A percentile compares a stretch with the other conserved stretches of the same genome.
Evolutionary conservation across 139 green algal genomes (phyloP).

Genomic region (Tetraselmis chui): DNA sequence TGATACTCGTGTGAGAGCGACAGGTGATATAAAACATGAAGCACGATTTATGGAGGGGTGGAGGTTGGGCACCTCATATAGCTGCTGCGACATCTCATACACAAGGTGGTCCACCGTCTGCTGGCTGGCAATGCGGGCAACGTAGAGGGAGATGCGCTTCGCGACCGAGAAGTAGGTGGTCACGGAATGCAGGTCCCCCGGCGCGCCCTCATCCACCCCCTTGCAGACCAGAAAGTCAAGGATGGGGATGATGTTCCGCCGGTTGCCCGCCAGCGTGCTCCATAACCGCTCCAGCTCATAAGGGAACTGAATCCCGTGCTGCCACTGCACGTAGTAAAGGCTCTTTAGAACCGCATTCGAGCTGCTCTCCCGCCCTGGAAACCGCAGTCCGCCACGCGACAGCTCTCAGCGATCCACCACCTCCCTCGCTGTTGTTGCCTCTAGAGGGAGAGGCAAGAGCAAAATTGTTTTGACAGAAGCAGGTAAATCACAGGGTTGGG

Average conservation of each 20-base stretch:
- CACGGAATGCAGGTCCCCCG: not conserved
- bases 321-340: conserved; percentile 74
- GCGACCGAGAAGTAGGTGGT: conserved; percentile 53
- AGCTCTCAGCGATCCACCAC: not conserved
- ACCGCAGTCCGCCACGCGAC: conserved; percentile 22
- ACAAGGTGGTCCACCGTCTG: conserved; percentile 82
- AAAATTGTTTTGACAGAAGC: too few species aligned
- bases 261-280: conserved; percentile 64
- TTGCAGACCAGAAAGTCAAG: conserved; percentile 77
- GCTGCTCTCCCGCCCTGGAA: conserved; percentile 50
- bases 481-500: too few species aligned
- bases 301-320: conserved; percentile 48
- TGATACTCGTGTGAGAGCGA: too few species aligned
- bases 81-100: conserved; percentile 47
- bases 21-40: too few species aligned
- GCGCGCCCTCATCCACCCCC: conserved; percentile 21
- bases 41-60: too few species aligned
- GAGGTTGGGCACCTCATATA: conserved; percentile 24
- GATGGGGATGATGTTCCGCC: conserved; percentile 75
- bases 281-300: conserved; percentile 74
- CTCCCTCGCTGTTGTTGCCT: too few species aligned
- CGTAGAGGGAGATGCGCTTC: conserved; percentile 77
- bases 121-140: conserved; percentile 66
- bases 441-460: too few species aligned
- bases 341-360: conserved; percentile 50